Evolutionary conservation across 495 filamentous ascomycete genomes (phyloP).

Genomic region (Penicillium odoratum): DNA sequence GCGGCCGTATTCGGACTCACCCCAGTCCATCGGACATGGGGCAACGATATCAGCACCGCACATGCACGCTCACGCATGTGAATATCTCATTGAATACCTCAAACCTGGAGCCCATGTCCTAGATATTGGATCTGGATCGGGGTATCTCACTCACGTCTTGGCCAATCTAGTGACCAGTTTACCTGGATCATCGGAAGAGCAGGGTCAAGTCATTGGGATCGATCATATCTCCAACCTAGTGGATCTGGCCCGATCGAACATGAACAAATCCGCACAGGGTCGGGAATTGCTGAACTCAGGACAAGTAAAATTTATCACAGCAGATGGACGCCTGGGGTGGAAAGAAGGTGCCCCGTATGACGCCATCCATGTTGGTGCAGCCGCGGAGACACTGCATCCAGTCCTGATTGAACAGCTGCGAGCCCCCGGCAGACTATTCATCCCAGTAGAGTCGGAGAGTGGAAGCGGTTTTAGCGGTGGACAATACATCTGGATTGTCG

Average conservation of each 20-base stretch:
- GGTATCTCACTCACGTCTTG: constrained; percentile 88
- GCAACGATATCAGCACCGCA: constrained; percentile 97
- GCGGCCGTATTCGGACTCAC: constrained; percentile 84
- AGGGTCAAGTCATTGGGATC: constrained; percentile 71
- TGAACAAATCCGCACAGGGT: constrained; percentile 70
- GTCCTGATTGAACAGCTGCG: constrained; percentile 76
- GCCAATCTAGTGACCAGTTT: constrained; percentile 70
- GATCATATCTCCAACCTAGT: constrained; percentile 84
- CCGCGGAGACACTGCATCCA: constrained; percentile 71
- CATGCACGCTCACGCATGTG: constrained; percentile 86
- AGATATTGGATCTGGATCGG: constrained; percentile 87
- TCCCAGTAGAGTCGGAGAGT: constrained; percentile 71
- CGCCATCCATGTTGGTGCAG: constrained; percentile 95
- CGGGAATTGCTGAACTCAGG: constrained; percentile 57
- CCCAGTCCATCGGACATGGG: constrained; percentile 80
- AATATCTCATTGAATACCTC: constrained; percentile 65
- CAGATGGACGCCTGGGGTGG: constrained; percentile 82
- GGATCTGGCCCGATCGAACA: constrained; percentile 71
- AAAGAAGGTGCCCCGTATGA: constrained; percentile 64
- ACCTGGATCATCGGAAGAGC: constrained; percentile 18
- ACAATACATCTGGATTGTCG: constrained; percentile 88
- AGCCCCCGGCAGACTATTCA: constrained; percentile 79
- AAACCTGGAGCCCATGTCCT: constrained; percentile 60
- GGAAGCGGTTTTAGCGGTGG: constrained; percentile 31
- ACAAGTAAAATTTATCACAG: constrained; percentile 70